phyloP scores from a whole-genome alignment of 352 stramenopile species.

The Saprolegnia parasitica region DNA sequence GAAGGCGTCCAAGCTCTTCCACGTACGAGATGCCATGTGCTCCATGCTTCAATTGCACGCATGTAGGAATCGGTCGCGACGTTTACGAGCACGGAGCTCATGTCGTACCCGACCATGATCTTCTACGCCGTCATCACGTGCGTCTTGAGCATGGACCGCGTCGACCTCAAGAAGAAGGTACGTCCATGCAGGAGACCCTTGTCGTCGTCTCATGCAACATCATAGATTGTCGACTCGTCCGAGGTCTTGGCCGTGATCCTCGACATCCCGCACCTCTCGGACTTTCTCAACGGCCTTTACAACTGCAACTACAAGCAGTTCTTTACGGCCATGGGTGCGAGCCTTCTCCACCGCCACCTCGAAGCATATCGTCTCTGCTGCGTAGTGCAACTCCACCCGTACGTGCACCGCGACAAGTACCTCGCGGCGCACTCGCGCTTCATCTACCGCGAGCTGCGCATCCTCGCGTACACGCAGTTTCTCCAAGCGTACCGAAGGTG shows the following conservation, averaged over 20 bases:
- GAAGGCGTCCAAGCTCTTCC: conserved; percentile 89
- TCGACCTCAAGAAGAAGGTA: conserved; percentile 96
- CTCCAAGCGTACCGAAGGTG: conserved; percentile 92
- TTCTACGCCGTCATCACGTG: conserved; percentile 96
- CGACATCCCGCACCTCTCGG: conserved; percentile 70
- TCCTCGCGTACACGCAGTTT: conserved; percentile 98
- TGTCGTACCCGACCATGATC: conserved; percentile 96
- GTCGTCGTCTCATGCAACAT: neutral
- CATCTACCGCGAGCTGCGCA: conserved; percentile 95
- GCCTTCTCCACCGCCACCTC: neutral
- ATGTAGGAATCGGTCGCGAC: conserved; percentile 93
- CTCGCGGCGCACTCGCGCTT: conserved; percentile 89
- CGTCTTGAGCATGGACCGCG: conserved; percentile 89
- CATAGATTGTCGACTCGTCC: conserved; percentile 91
- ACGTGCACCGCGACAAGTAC: conserved; percentile 91
- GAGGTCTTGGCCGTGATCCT: conserved; percentile 91
- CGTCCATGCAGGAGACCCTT: neutral
- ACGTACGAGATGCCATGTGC: conserved; percentile 28
- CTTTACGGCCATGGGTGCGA: conserved; percentile 82
- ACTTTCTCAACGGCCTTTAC: conserved; percentile 95
- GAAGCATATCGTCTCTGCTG: neutral
- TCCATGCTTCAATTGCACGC: neutral
- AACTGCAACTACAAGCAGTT: conserved; percentile 98
- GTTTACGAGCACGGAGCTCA: conserved; percentile 97
- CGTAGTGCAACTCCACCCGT: conserved; percentile 65